phyloP scores from a whole-genome alignment of 2,329 filamentous ascomycete genomes.

The Nemania sp. region DNA sequence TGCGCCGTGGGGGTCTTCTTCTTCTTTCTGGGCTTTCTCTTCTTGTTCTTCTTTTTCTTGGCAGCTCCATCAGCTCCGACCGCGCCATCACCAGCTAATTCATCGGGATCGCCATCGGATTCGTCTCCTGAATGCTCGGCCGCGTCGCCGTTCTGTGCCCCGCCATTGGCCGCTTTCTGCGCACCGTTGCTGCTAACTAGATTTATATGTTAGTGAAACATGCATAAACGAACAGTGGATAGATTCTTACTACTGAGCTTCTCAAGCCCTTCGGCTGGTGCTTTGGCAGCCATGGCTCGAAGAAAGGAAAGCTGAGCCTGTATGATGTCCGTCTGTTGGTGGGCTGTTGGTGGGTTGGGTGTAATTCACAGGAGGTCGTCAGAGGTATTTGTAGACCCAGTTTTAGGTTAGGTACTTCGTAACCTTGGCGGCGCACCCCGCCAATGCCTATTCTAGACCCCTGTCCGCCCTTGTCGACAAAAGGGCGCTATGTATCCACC shows the following conservation, averaged over 20 bases:
- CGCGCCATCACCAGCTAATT: constrained; percentile 42
- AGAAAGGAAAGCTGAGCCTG: not conserved
- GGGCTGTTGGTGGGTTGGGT: too few relatives aligned
- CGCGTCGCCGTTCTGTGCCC: constrained; percentile 44
- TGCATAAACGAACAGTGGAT: constrained; percentile 43
- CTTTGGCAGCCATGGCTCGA: constrained; percentile 46
- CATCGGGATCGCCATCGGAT: constrained; percentile 58
- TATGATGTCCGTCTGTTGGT: not conserved
- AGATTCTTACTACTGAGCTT: constrained; percentile 45
- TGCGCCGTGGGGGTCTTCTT: constrained; percentile 68
- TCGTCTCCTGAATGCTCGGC: constrained; percentile 52
- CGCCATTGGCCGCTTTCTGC: constrained; percentile 38
- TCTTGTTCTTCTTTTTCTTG: constrained; percentile 82
- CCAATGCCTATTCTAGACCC: constrained; percentile 22
- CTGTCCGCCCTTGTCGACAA: constrained; percentile 10
- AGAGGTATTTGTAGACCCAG: too few relatives aligned
- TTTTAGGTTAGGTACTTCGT: too few relatives aligned
- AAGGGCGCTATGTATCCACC: constrained; percentile 15
- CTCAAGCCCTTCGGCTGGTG: constrained; percentile 45
- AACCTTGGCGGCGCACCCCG: constrained; percentile 9
- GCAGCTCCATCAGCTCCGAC: constrained; percentile 43
- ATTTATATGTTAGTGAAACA: constrained; percentile 44
- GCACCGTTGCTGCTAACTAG: constrained; percentile 37
- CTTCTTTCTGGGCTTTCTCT: constrained; percentile 75
- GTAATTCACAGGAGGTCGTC: too few relatives aligned